These are phyloP conservation scores for Pichia sp. DNA, from an alignment of 1,139 yeast species.

Conservation along the genomic window DNA sequence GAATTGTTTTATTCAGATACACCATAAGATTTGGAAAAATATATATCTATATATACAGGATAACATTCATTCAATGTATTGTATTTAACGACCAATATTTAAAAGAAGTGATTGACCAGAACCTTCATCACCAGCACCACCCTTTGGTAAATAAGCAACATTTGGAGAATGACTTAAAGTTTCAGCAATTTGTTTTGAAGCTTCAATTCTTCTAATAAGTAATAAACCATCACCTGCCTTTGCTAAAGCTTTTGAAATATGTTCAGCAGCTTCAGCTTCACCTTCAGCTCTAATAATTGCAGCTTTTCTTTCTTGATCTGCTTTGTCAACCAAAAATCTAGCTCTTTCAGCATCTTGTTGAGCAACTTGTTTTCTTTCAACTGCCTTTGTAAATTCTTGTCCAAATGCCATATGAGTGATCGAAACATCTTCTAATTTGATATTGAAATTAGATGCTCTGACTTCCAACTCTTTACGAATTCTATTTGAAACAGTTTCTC, in stretches of 20 bases:
- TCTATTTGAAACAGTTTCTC: conserved; percentile 89
- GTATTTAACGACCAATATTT: conserved; percentile 47
- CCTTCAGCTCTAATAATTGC: conserved; percentile 96
- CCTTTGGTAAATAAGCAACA: conserved; percentile 84
- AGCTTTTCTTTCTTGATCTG: conserved; percentile 96
- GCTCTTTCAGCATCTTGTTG: conserved; percentile 99
- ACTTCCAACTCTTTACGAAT: conserved; percentile 80
- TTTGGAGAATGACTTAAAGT: conserved; percentile 80
- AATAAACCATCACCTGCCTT: conserved; percentile 96
- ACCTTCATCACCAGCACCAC: conserved; percentile 32
- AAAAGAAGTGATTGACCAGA: conserved; percentile 43
- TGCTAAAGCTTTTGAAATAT: conserved; percentile 84
- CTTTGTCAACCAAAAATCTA: conserved; percentile 86
- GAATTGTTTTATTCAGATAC: background rate
- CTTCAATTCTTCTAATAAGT: conserved; percentile 92
- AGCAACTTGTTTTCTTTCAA: conserved; percentile 97
- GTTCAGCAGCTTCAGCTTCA: conserved; percentile 98
- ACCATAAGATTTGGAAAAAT: background rate
- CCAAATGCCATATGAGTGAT: conserved; percentile 98
- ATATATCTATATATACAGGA: background rate
- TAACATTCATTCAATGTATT: background rate
- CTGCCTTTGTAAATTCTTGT: conserved; percentile 94
- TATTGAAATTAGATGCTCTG: conserved; percentile 85
- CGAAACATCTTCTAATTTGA: conserved; percentile 91
- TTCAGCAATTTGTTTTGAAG: conserved; percentile 89